Percentiles rank a stretch among this genome's conserved stretches.
Conservation (phyloP, 2,329 filamentous ascomycete genomes). For the Pseudocercospora ulei region DNA sequence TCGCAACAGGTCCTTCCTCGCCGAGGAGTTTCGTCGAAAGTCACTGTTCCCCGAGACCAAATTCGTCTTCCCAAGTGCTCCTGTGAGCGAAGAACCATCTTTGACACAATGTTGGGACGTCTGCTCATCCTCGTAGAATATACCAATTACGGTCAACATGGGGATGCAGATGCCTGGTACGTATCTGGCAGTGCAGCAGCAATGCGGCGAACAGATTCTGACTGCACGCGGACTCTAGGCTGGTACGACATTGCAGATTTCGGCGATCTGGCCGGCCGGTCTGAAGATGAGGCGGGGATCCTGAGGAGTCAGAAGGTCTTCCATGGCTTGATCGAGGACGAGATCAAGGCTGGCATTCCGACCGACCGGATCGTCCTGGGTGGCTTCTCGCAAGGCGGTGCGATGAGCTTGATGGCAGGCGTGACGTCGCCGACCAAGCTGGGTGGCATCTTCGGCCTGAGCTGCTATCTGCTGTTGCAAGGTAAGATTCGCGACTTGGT, state of each 20-base stretch:
- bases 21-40: constrained; percentile 75
- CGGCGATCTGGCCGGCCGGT: constrained; percentile 40
- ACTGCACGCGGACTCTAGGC: not conserved
- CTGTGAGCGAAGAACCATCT: constrained; percentile 32
- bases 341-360: constrained; percentile 71
- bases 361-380: constrained; percentile 75
- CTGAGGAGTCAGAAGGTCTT: constrained; percentile 63
- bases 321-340: constrained; percentile 65
- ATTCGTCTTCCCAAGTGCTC: constrained; percentile 89
- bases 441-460: constrained; percentile 79
- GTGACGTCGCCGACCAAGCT: constrained; percentile 64
- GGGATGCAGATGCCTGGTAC: constrained; percentile 68
- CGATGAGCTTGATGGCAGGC: constrained; percentile 72
- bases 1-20: constrained; percentile 57
- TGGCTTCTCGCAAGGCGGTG: constrained; percentile 78
- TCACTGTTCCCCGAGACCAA: constrained; percentile 74
- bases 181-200: too few relatives aligned
- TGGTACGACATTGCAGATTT: constrained; percentile 66
- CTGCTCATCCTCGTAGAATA: constrained; percentile 10
- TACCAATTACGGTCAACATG: constrained; percentile 46
- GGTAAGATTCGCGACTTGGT: constrained; percentile 52
- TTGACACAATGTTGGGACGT: too few relatives aligned
- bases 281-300: constrained; percentile 65
- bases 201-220: too few relatives aligned
- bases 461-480: constrained; percentile 66